Evolutionary conservation across 495 filamentous ascomycete genomes (phyloP).

Genomic region (Patellaria atrata): DNA sequence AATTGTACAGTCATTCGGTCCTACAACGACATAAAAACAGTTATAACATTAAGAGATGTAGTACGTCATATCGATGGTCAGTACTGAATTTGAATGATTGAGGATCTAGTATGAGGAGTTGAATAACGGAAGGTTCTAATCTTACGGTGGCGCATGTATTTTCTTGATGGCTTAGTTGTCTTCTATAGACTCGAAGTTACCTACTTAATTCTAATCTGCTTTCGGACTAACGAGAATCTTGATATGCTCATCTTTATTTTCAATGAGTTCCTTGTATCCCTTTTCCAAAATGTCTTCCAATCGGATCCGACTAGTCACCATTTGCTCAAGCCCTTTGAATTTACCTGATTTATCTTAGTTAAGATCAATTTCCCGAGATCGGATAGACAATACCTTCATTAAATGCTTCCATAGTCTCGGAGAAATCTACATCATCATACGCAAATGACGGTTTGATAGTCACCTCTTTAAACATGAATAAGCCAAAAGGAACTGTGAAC

Average conservation of each 20-base stretch:
- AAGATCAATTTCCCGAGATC: constrained; percentile 1
- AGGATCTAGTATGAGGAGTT: too few species aligned
- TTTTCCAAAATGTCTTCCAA: constrained; percentile 19
- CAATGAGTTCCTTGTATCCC: constrained; percentile 20
- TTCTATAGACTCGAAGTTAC: too few species aligned
- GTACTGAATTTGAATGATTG: too few species aligned
- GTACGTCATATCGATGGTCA: too few species aligned
- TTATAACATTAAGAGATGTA: too few species aligned
- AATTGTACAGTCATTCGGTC: too few species aligned
- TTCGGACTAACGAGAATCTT: constrained; percentile 22
- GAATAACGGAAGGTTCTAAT: too few species aligned
- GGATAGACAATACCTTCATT: too few species aligned
- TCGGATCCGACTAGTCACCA: constrained; percentile 23
- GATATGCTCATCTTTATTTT: constrained; percentile 22
- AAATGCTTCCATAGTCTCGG: constrained; percentile 20
- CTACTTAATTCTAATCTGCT: too few species aligned
- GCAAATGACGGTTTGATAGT: constrained; percentile 16
- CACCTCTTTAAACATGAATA: constrained; percentile 20
- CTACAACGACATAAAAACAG: too few species aligned
- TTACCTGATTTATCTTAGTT: constrained; percentile 11
- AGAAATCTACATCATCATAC: constrained; percentile 21
- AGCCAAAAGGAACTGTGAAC: constrained; percentile 14
- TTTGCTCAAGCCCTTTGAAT: constrained; percentile 21
- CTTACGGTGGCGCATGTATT: too few species aligned
- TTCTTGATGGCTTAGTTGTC: too few species aligned